Percentiles rank a stretch among this genome's conserved stretches.
Conservation (phyloP, 371 early-diverging fungal species). For the Lichtheimia ramosa region DNA sequence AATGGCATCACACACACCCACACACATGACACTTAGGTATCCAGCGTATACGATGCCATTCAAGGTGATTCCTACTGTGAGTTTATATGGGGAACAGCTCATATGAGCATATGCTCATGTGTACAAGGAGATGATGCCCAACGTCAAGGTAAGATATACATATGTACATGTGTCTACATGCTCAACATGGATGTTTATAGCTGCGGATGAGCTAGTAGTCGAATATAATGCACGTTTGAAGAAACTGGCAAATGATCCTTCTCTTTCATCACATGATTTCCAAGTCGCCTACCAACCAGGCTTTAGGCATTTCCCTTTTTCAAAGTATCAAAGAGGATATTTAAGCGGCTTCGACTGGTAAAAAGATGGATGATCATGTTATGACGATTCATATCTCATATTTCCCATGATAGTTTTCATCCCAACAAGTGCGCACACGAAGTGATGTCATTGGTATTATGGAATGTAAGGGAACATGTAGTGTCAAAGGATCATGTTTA, state of each 20-base stretch:
- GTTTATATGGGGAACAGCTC: slow-evolving; percentile 47
- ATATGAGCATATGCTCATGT: slow-evolving; percentile 58
- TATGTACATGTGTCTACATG: neutral
- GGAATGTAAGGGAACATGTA: slow-evolving; percentile 52
- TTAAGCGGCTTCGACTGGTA: slow-evolving; percentile 68
- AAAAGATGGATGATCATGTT: slow-evolving; percentile 1
- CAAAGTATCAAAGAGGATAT: slow-evolving; percentile 54
- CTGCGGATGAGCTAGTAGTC: slow-evolving; percentile 51
- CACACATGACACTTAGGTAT: slow-evolving; percentile 26
- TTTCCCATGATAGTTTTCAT: slow-evolving; percentile 54
- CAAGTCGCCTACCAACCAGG: slow-evolving; percentile 65
- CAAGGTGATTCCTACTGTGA: slow-evolving; percentile 61
- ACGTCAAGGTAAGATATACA: slow-evolving; percentile 41
- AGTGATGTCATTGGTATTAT: slow-evolving; percentile 60
- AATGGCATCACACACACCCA: neutral
- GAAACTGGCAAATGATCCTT: slow-evolving; percentile 45
- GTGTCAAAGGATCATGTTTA: neutral
- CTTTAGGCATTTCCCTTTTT: slow-evolving; percentile 54
- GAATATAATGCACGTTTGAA: slow-evolving; percentile 60
- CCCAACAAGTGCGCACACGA: slow-evolving; percentile 66
- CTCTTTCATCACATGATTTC: slow-evolving; percentile 38
- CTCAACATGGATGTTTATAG: slow-evolving; percentile 20
- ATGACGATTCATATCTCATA: neutral
- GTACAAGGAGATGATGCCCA: slow-evolving; percentile 44
- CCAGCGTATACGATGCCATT: slow-evolving; percentile 58